phyloP scores from a whole-genome alignment of 192 early-diverging fungal species.

The Pilaira anomala region DNA sequence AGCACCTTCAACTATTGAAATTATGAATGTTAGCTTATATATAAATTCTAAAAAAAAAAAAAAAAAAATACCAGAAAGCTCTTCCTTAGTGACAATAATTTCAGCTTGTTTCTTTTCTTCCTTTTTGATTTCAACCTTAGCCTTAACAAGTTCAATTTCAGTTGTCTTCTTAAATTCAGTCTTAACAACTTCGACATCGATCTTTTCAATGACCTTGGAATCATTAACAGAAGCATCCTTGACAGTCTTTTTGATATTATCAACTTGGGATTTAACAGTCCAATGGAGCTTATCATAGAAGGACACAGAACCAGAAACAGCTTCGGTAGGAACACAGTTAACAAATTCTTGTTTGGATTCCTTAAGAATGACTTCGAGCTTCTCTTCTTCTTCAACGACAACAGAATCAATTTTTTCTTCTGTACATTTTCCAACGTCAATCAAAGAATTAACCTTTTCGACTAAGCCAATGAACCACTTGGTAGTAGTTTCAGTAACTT shows the following conservation, averaged over 20 bases:
- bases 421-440: constrained; percentile 3
- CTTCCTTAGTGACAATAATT: not conserved
- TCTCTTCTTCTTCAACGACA: not conserved
- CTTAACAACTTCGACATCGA: not conserved
- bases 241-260: not conserved
- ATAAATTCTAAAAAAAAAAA: not conserved
- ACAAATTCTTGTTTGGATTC: not conserved
- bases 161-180: not conserved
- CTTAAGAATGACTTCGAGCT: not conserved
- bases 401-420: not conserved
- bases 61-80: not conserved
- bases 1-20: not conserved
- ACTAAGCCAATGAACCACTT: not conserved
- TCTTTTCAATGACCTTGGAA: not conserved
- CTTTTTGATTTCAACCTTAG: not conserved
- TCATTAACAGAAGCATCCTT: no score
- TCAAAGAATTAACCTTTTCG: not conserved
- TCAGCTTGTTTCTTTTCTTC: not conserved
- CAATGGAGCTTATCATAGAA: not conserved
- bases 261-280: not conserved
- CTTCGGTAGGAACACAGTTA: no score
- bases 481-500: not conserved
- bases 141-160: not conserved
- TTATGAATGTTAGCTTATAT: not conserved
- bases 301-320: not conserved